These are phyloP conservation scores for Saksenaea vasiformis DNA, from an alignment of 371 early-diverging fungal genomes.

Conservation along the genomic window DNA sequence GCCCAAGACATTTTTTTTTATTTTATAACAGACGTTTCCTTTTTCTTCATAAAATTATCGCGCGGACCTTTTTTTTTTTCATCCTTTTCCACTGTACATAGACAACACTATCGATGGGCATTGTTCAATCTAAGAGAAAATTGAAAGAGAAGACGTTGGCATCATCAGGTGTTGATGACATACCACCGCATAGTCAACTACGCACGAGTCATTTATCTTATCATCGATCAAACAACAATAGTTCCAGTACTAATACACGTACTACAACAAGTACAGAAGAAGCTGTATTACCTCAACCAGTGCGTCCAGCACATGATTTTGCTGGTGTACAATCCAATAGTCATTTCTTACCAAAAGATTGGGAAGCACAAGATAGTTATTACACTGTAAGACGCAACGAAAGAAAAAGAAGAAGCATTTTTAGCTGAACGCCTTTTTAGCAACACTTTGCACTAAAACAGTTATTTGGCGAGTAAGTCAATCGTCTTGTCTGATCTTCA, in stretches of 20 bases:
- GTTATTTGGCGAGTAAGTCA: conserved; percentile 21
- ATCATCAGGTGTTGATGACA: neutral
- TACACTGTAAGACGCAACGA: conserved; percentile 14
- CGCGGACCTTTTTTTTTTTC: neutral
- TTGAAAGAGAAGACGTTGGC: neutral
- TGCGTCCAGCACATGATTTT: neutral
- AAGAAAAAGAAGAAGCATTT: neutral
- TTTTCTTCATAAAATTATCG: neutral
- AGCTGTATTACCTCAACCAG: neutral
- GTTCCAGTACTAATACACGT: neutral
- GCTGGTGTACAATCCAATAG: conserved; percentile 26
- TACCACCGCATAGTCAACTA: neutral
- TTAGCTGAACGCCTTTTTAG: conserved; percentile 16
- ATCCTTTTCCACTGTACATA: neutral
- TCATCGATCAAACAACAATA: conserved; percentile 2
- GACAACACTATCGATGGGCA: neutral
- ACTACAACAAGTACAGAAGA: neutral
- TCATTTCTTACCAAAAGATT: conserved; percentile 24
- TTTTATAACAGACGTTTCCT: neutral
- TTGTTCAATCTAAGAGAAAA: conserved; percentile 1
- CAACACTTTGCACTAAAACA: conserved; percentile 25
- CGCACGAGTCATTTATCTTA: neutral
- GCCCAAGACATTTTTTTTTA: neutral
- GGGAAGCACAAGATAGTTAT: conserved; percentile 18
- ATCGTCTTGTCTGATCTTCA: neutral